Percentiles rank a stretch among this genome's conserved stretches.
Evolutionary conservation across 495 filamentous ascomycete genomes (phyloP).

Genomic region (Talaromyces borbonicus): DNA sequence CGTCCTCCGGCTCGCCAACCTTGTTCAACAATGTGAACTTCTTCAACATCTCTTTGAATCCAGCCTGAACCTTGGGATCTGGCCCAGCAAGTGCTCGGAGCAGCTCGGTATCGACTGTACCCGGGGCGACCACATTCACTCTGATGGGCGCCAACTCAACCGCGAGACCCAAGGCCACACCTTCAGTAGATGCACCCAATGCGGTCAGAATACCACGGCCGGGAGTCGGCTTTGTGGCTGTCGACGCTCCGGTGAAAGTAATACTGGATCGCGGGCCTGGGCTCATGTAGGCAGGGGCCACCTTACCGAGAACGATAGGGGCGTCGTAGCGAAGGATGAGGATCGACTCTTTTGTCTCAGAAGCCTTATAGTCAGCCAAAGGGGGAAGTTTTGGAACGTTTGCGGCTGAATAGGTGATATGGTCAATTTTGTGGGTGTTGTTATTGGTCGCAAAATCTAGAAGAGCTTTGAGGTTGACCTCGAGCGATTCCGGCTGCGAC

Average conservation of each 20-base stretch:
- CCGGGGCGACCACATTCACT: conserved; percentile 46
- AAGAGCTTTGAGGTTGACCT: conserved; percentile 35
- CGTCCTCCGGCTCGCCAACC: conserved; percentile 37
- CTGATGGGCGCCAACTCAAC: conserved; percentile 44
- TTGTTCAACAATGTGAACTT: conserved; percentile 25
- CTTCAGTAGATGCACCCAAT: conserved; percentile 33
- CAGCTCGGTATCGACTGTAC: conserved; percentile 39
- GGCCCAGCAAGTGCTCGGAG: conserved; percentile 19
- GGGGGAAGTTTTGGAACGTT: conserved; percentile 24
- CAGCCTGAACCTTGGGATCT: conserved; percentile 13
- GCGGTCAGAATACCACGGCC: conserved; percentile 38
- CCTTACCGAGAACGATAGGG: conserved; percentile 42
- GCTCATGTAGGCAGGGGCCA: conserved; percentile 28
- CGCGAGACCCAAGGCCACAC: conserved; percentile 37
- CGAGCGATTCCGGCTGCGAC: conserved; percentile 22
- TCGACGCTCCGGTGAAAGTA: conserved; percentile 38
- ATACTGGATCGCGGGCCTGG: conserved; percentile 25
- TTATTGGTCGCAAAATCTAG: conserved; percentile 24
- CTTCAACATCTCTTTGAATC: conserved; percentile 15
- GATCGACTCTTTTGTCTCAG: conserved; percentile 23
- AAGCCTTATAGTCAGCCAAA: conserved; percentile 24
- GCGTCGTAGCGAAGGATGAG: conserved; percentile 33
- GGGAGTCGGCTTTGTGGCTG: conserved; percentile 35
- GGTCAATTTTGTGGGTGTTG: conserved; percentile 17
- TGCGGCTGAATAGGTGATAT: conserved; percentile 32